Conservation (phyloP, 2,329 filamentous ascomycete genomes). For the Colletotrichum tabaci region DNA sequence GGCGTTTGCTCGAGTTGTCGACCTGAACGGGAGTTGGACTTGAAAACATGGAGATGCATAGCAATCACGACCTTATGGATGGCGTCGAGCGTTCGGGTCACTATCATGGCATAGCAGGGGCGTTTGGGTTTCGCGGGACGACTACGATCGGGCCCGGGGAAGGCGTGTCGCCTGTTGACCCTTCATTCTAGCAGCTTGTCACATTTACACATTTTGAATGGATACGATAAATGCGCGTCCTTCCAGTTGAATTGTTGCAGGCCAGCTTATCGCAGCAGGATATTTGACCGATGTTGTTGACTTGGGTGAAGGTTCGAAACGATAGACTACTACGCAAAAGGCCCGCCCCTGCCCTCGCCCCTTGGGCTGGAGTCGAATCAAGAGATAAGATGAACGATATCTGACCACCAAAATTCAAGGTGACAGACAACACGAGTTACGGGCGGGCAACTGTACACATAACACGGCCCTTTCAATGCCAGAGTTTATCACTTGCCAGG, state of each 20-base stretch:
- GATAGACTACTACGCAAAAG: too few relatives aligned
- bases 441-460: neutral
- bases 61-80: conserved; percentile 1
- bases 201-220: neutral
- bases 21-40: conserved; percentile 6
- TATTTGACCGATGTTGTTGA: neutral
- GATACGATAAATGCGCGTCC: neutral
- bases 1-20: conserved; percentile 21
- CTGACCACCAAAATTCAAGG: neutral
- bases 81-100: conserved; percentile 17
- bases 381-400: neutral
- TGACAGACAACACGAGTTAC: neutral
- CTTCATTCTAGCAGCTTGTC: neutral
- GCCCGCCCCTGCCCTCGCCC: too few relatives aligned
- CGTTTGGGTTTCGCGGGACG: conserved; percentile 28
- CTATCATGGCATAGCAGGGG: conserved; percentile 37
- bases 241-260: neutral
- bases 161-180: neutral
- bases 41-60: conserved; percentile 9
- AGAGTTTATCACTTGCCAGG: neutral
- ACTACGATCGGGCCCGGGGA: conserved; percentile 2
- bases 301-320: neutral
- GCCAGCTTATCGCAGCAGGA: neutral
- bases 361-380: neutral
- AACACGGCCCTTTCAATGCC: neutral